phyloP scores from a whole-genome alignment of 306 rosid genomes.

The Medicago ruthenica region DNA sequence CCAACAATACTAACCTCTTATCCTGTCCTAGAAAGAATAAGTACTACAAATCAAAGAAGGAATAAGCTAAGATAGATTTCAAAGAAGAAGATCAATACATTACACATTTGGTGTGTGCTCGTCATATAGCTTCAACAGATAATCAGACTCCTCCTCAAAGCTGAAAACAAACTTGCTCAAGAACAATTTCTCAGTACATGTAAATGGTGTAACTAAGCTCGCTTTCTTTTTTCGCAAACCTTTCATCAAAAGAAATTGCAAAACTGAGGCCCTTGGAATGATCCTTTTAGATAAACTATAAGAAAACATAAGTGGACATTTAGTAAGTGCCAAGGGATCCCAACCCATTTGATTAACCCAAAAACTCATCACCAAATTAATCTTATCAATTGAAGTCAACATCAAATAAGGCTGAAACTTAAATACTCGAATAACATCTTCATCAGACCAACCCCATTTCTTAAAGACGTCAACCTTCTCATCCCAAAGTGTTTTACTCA shows the following conservation, averaged over 20 bases:
- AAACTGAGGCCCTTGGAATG: constrained; percentile 34
- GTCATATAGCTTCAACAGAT: too few relatives aligned
- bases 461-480: constrained; percentile 46
- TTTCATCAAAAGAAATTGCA: constrained; percentile 41
- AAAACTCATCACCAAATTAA: constrained; percentile 49
- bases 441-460: constrained; percentile 67
- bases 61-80: too few relatives aligned
- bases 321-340: constrained; percentile 24
- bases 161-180: too few relatives aligned
- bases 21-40: too few relatives aligned
- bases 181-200: too few relatives aligned
- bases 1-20: too few relatives aligned
- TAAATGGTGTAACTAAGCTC: too few relatives aligned
- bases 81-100: too few relatives aligned
- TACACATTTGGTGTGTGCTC: too few relatives aligned
- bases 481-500: constrained; percentile 49
- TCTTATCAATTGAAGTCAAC: constrained; percentile 46
- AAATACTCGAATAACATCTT: constrained; percentile 46
- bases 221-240: constrained; percentile 44
- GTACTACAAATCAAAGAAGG: too few relatives aligned
- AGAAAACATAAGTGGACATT: neutral
- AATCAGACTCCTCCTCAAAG: too few relatives aligned
- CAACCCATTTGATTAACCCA: constrained; percentile 49
- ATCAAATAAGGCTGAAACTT: constrained; percentile 45
- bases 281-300: constrained; percentile 53